These are phyloP conservation scores for Pisolithus tinctorius DNA, from an alignment of 768 basidiomycete genomes.

Conservation along the genomic window DNA sequence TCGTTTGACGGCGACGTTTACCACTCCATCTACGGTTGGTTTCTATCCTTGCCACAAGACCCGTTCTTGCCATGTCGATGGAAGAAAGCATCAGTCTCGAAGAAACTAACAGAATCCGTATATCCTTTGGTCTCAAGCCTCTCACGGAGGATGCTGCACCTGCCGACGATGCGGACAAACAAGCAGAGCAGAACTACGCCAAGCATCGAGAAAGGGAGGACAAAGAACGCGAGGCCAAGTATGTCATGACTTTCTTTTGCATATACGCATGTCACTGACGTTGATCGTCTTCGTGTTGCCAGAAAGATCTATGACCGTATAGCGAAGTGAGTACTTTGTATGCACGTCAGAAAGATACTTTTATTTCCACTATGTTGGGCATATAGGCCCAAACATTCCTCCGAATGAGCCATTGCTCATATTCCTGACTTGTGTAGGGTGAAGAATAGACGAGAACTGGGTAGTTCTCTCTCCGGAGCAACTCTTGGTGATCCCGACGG, in stretches of 20 bases:
- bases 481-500: conserved; percentile 87
- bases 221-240: conserved; percentile 76
- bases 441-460: conserved; percentile 89
- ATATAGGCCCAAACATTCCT: conserved; percentile 2
- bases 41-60: not conserved
- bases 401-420: conserved; percentile 30
- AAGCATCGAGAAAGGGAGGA: conserved; percentile 61
- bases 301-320: conserved; percentile 71
- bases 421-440: conserved; percentile 56
- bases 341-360: conserved; percentile 32
- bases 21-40: not conserved
- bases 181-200: conserved; percentile 84
- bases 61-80: conserved; percentile 46
- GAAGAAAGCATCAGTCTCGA: conserved; percentile 88
- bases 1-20: not conserved
- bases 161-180: conserved; percentile 67
- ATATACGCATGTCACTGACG: conserved; percentile 12
- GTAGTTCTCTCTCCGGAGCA: conserved; percentile 84
- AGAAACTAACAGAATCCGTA: conserved; percentile 94
- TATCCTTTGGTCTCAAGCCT: conserved; percentile 89
- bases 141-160: conserved; percentile 75
- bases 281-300: conserved; percentile 10
- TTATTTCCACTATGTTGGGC: conserved; percentile 32
- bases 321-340: conserved; percentile 74
- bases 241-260: conserved; percentile 24